Evolutionary conservation across 192 early-diverging fungal species (phyloP).

Genomic region (Backusella parvicylindrica): DNA sequence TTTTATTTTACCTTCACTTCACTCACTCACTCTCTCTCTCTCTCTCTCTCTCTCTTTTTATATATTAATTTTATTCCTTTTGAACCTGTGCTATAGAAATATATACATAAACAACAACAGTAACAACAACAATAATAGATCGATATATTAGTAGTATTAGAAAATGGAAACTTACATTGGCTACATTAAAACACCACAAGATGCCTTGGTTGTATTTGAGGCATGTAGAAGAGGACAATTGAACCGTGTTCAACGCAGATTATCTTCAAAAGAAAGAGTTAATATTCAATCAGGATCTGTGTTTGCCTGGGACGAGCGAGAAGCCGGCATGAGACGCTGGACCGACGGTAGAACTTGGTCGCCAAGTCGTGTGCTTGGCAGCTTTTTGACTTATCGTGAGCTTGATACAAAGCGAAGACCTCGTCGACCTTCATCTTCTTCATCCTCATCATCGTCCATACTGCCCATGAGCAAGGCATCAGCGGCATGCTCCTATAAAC

Average conservation of each 20-base stretch:
- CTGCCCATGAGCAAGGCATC: slow-evolving; percentile 15
- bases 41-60: not conserved
- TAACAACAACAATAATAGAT: not conserved
- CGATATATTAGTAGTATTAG: slow-evolving; percentile 11
- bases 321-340: slow-evolving; percentile 91
- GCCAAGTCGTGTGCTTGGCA: slow-evolving; percentile 81
- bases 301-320: slow-evolving; percentile 90
- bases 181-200: slow-evolving; percentile 81
- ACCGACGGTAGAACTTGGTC: slow-evolving; percentile 91
- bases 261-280: slow-evolving; percentile 80
- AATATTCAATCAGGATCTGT: slow-evolving; percentile 81
- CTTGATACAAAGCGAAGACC: slow-evolving; percentile 63
- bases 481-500: slow-evolving; percentile 56
- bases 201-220: slow-evolving; percentile 87
- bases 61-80: not conserved
- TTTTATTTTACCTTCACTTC: not conserved
- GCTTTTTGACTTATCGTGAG: slow-evolving; percentile 88
- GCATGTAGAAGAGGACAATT: slow-evolving; percentile 77
- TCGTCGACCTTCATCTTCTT: slow-evolving; percentile 32
- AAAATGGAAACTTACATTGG: slow-evolving; percentile 83
- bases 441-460: slow-evolving; percentile 6
- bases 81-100: not conserved
- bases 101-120: not conserved
- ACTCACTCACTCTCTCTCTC: not conserved
- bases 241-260: slow-evolving; percentile 72